Evolutionary conservation across 2,329 filamentous ascomycete genomes (phyloP).

Genomic region (Colletotrichum trifolii): DNA sequence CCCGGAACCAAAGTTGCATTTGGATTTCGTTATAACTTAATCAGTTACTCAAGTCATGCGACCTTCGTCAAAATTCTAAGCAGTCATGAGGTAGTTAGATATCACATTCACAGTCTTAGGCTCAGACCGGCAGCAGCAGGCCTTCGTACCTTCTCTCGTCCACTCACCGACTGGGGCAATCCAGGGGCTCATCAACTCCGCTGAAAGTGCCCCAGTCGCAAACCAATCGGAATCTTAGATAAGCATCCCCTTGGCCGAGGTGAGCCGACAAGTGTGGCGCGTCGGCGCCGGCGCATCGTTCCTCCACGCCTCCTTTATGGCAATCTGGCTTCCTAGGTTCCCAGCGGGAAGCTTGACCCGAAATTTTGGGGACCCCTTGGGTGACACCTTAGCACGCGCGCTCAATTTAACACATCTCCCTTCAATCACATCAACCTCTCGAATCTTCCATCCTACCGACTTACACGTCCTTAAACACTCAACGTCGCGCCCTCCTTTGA

Average conservation of each 20-base stretch:
- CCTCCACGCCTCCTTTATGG: constrained; percentile 36
- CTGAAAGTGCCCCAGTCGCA: background rate
- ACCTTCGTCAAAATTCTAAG: no score
- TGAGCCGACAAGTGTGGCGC: background rate
- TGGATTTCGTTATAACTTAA: no score
- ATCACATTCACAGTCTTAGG: background rate
- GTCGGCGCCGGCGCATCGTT: constrained; percentile 34
- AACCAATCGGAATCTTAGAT: constrained; percentile 20
- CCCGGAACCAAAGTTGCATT: no score
- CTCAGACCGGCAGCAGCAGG: constrained; percentile 3
- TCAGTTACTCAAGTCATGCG: no score
- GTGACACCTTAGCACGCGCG: constrained; percentile 23
- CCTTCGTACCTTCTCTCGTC: background rate
- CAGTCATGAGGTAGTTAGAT: no score
- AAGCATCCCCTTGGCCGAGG: background rate
- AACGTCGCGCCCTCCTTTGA: constrained; percentile 29
- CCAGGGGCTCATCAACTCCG: constrained; percentile 21
- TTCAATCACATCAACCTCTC: constrained; percentile 29
- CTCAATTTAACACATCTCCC: constrained; percentile 38
- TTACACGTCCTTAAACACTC: constrained; percentile 33
- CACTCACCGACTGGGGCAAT: constrained; percentile 7
- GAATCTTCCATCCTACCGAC: constrained; percentile 34
- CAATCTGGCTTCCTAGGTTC: constrained; percentile 37
- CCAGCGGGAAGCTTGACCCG: constrained; percentile 31
- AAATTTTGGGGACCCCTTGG: constrained; percentile 31